Conservation (phyloP, 768 basidiomycete genomes). For the Tylopilus subfusipes region DNA sequence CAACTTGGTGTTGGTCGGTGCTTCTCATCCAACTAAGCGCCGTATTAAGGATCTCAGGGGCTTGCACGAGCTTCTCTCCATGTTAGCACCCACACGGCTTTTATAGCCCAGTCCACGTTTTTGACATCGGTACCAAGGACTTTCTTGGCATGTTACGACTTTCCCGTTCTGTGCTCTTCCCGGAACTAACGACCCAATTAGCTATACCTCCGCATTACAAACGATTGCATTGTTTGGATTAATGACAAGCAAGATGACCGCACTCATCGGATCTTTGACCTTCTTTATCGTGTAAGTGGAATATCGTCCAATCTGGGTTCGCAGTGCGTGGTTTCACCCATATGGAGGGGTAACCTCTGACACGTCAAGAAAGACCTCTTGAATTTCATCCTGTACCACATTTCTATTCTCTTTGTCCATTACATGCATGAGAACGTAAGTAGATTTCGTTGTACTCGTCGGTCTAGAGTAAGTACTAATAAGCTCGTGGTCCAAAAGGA, state of each 20-base stretch:
- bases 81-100: slow-evolving; percentile 35
- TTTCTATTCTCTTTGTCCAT: no score
- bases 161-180: background rate
- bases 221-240: slow-evolving; percentile 72
- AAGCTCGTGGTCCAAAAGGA: slow-evolving; percentile 44
- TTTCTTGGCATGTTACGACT: slow-evolving; percentile 34
- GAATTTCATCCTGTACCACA: no score
- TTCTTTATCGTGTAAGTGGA: slow-evolving; percentile 54
- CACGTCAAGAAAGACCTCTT: no score
- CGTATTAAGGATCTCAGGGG: slow-evolving; percentile 39
- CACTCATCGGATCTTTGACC: slow-evolving; percentile 50
- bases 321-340: slow-evolving; percentile 39
- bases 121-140: slow-evolving; percentile 43
- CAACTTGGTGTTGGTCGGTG: slow-evolving; percentile 63
- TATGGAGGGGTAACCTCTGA: background rate
- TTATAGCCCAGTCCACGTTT: slow-evolving; percentile 32
- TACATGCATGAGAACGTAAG: slow-evolving; percentile 61
- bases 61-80: slow-evolving; percentile 54
- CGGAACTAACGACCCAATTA: slow-evolving; percentile 10
- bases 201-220: slow-evolving; percentile 37
- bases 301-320: slow-evolving; percentile 34
- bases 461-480: slow-evolving; percentile 3
- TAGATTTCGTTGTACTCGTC: background rate
- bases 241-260: slow-evolving; percentile 63
- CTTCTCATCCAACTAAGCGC: background rate